Evolutionary conservation across 2,329 filamentous ascomycete genomes (phyloP), one percentile per base, ranked within the genome.

Genomic region (Colletotrichum melonis): DNA sequence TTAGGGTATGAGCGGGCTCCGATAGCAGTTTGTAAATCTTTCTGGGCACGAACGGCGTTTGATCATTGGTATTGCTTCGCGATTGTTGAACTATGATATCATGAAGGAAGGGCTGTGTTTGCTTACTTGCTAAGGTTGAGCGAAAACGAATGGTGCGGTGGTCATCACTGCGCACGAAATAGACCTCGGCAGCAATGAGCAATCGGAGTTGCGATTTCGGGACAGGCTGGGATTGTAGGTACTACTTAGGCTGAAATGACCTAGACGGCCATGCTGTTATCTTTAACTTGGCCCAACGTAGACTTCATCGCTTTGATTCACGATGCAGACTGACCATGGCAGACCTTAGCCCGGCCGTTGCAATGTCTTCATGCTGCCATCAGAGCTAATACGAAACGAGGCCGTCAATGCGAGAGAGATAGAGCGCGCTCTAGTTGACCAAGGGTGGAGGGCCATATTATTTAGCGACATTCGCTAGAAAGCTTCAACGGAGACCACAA

Each of bases 11-110:
- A 73, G 4, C 19, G 12, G 56, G 12, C 22, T 8, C 42, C 4
- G 42, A 22, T 3, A 3, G 1, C 11, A 22, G 6, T 12, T 5
- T 60, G 24, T 22, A 9, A 22, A 54, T 5, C 54, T 32, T 6
- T 22, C 24, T 16, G 8, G 42, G 5, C 28, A 69, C 26, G 5
- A 30, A 69, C 26, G 59, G 70, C 59, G 66, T 69, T 69, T n/a
- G 54, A 30, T 26, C 26, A 19, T 56, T 9, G 22, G n/a, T 16
- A 38, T 9, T 7, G 7, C 5, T 26, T 46, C 11, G 19, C 16
- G 8, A n/a, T 38, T 22, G 16, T 19, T 19, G 22, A 52, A 52
- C 32, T 16, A 38, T 22, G 19, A 2, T 12, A 5, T 19, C 14
- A 7, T 42, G 16, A 7, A 22, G 42, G 26, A 32, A 52, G 24